Conservation (phyloP, 2,329 filamentous ascomycete species). For the Fusarium sp. region DNA sequence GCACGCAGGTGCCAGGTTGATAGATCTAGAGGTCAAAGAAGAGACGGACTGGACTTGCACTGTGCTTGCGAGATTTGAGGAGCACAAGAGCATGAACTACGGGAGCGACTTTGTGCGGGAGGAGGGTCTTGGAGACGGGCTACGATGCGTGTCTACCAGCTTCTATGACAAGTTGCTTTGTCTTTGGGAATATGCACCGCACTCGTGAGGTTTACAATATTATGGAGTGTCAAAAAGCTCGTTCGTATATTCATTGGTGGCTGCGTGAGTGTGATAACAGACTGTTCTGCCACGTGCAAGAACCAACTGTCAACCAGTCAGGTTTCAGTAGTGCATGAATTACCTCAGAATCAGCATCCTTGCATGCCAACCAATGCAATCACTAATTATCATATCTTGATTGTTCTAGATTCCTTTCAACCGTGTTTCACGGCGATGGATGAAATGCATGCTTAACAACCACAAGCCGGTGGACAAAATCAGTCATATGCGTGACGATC, state of each 20-base stretch:
- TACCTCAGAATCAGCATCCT: background rate
- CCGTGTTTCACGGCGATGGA: background rate
- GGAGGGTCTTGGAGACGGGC: constrained; percentile 33
- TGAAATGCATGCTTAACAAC: background rate
- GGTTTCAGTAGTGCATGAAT: background rate
- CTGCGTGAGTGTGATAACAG: background rate
- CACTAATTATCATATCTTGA: background rate
- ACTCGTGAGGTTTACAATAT: background rate
- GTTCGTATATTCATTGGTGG: background rate
- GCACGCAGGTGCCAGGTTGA: constrained; percentile 85
- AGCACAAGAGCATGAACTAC: constrained; percentile 96
- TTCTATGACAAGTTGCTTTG: constrained; percentile 81
- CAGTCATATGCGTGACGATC: background rate
- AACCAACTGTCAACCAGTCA: background rate
- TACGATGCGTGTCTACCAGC: constrained; percentile 75
- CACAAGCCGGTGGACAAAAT: background rate
- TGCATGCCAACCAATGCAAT: background rate
- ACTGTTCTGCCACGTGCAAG: background rate
- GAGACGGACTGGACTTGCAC: constrained; percentile 68
- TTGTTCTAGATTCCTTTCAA: background rate
- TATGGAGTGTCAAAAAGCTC: background rate
- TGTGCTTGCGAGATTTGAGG: constrained; percentile 79
- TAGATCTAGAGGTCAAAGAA: constrained; percentile 57
- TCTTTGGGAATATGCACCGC: constrained; percentile 64
- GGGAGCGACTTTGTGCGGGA: constrained; percentile 76